phyloP scores from a whole-genome alignment of 257 asterid genomes.

The Lycium ferocissimum region DNA sequence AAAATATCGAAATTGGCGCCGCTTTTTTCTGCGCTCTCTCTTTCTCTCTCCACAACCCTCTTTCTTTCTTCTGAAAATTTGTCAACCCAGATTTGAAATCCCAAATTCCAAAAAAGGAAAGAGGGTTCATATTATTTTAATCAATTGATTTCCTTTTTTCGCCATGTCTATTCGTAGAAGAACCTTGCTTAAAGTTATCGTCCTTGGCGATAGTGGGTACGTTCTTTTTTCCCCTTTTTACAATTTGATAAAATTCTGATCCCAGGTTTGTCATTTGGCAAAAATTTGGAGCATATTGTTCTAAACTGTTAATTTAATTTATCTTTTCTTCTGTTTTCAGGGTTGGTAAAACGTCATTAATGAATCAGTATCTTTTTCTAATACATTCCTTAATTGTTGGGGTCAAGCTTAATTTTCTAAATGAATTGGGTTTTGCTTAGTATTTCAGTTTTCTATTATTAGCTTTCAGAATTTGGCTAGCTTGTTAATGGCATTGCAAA shows the following conservation, averaged over 20 bases:
- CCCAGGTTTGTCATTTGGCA: neutral
- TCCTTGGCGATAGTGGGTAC: constrained; percentile 99
- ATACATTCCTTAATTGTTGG: neutral
- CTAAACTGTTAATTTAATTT: neutral
- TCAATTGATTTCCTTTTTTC: constrained; percentile 31
- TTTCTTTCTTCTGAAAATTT: constrained; percentile 29
- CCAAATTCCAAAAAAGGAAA: neutral
- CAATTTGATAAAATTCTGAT: constrained; percentile 11
- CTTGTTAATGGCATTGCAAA: neutral
- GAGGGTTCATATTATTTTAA: constrained; percentile 22
- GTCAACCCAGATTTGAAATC: constrained; percentile 31
- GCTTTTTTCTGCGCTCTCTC: constrained; percentile 47
- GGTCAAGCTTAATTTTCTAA: neutral
- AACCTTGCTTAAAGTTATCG: constrained; percentile 94
- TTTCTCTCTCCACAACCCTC: neutral
- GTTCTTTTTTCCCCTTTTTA: neutral
- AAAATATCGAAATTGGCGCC: constrained; percentile 89
- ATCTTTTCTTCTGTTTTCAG: constrained; percentile 47
- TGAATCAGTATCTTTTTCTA: constrained; percentile 90
- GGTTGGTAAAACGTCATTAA: constrained; percentile 98
- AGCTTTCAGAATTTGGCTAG: neutral
- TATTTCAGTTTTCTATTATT: neutral
- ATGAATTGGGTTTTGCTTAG: neutral
- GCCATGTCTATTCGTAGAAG: constrained; percentile 89
- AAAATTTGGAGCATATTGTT: neutral